A percentile compares a stretch with the other conserved stretches of the same genome.
Evolutionary conservation across 768 basidiomycete genomes (phyloP).

Genomic region (Chalciporus sphaerocephalus): DNA sequence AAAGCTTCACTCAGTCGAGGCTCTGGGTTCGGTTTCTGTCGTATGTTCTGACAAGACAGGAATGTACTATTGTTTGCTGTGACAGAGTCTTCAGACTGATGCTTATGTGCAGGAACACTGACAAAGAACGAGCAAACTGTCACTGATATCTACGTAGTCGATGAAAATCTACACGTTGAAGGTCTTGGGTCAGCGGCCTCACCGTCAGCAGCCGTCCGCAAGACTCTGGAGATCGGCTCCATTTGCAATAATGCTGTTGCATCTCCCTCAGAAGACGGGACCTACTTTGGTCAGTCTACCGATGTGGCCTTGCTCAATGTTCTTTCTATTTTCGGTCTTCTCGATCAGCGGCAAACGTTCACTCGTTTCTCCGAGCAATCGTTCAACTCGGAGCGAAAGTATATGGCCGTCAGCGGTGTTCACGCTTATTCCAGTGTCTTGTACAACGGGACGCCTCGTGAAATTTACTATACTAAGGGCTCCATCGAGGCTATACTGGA

Average conservation of each 20-base stretch:
- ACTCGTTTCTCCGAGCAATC: constrained; percentile 73
- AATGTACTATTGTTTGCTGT: constrained; percentile 23
- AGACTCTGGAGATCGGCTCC: constrained; percentile 76
- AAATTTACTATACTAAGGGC: constrained; percentile 89
- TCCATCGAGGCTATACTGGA: constrained; percentile 85
- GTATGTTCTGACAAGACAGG: constrained; percentile 98
- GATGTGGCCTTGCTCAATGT: constrained; percentile 90
- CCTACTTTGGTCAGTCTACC: constrained; percentile 82
- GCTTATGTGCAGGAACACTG: constrained; percentile 57
- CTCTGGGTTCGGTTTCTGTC: constrained; percentile 91
- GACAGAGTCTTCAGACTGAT: neutral
- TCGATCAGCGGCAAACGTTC: constrained; percentile 66
- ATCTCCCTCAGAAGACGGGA: constrained; percentile 60
- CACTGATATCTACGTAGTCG: constrained; percentile 81
- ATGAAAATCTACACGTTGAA: constrained; percentile 71
- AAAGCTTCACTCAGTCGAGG: constrained; percentile 92
- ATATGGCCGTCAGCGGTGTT: constrained; percentile 83
- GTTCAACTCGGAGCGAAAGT: constrained; percentile 92
- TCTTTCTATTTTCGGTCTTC: constrained; percentile 57
- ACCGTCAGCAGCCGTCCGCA: constrained; percentile 64
- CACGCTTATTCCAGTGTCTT: constrained; percentile 37
- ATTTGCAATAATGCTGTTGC: constrained; percentile 85
- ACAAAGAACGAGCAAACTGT: constrained; percentile 97
- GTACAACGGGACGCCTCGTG: constrained; percentile 41
- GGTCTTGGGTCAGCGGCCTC: constrained; percentile 37